Base-by-base conservation (phyloP, 345 rosid species). In the Bruguiera parviflora region DNA sequence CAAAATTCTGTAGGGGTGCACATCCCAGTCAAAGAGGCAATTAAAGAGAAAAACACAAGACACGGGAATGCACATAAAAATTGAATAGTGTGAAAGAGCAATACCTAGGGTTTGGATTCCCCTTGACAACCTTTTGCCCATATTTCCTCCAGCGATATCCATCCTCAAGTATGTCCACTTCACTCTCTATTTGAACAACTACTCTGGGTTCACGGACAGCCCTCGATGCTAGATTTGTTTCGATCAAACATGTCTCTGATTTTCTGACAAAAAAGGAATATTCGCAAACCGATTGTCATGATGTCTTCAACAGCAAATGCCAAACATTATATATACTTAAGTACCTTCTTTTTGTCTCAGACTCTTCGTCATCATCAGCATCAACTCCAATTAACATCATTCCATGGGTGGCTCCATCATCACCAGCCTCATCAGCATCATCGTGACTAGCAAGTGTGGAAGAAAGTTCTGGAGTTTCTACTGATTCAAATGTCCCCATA, bases 281-380 rank as follows among this genome's bases (percentile, higher is more conserved):
- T 16, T 65, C 32, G 61, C 43, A 66, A 32, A 56, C 25, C 8
- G 63, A 37, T n/a, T 37, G 43, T 35, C 24, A 25, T 15, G 39
- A n/a, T 32, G 19, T 63, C 28, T 33, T 18, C 43, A 24, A 64
- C 58, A 21, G 32, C 8, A 57, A 60, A 18, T 53, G 71, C n/a
- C 65, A 29, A 13, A 5, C 68, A 32, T 4, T 15, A 70, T 64
- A 63, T 51, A 53, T 47, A 72, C 67, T 63, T 28, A 64, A 32
- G 13, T 66, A 95, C 99, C 99, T 88, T 84, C 98, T 87, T 79
- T 95, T 95, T 4, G 96, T 85, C 73, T 88, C 97, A 0, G 96
- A 87, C 77, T 95, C 99, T 65, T 92, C 96, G 53, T 80, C 96
- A 60, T 80, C 87, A 74, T 88, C 90, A 35, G 83, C 89, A 59